phyloP scores from a whole-genome alignment of 1,139 yeast species.

The Arxiozyma slooffiae region DNA sequence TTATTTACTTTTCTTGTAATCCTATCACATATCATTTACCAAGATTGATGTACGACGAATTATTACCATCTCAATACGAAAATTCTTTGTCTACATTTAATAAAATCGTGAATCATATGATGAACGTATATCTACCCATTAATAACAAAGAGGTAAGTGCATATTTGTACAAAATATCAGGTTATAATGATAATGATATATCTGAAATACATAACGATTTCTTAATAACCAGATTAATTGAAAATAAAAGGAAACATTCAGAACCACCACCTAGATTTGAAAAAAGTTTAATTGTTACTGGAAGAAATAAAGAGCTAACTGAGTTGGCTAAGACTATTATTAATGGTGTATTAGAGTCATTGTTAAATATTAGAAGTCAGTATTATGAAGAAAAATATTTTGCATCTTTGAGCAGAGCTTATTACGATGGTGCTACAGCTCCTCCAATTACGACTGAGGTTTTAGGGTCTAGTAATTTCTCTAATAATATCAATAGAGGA shows the following conservation, averaged over 20 bases:
- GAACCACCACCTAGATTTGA: slow-evolving; percentile 6
- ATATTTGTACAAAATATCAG: slow-evolving; percentile 46
- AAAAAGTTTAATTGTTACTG: slow-evolving; percentile 9
- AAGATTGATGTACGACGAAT: slow-evolving; percentile 56
- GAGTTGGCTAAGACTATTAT: slow-evolving; percentile 13
- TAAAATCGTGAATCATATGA: slow-evolving; percentile 32
- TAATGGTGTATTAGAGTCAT: slow-evolving; percentile 33
- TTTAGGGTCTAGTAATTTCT: slow-evolving; percentile 42
- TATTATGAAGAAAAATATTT: slow-evolving; percentile 52
- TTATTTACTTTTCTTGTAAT: slow-evolving; percentile 56
- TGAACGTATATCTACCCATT: slow-evolving; percentile 21
- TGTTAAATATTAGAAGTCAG: slow-evolving; percentile 39
- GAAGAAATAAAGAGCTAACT: slow-evolving; percentile 16
- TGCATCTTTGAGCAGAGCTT: slow-evolving; percentile 50
- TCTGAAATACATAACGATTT: slow-evolving; percentile 34
- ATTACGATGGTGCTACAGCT: slow-evolving; percentile 56
- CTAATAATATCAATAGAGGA: slow-evolving; percentile 36
- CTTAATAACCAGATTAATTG: slow-evolving; percentile 50
- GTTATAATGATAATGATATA: slow-evolving; percentile 39
- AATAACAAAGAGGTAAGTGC: slow-evolving; percentile 16
- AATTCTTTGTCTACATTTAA: slow-evolving; percentile 39
- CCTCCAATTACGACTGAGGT: slow-evolving; percentile 67
- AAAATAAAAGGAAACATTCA: slow-evolving; percentile 27
- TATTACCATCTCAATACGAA: slow-evolving; percentile 47
- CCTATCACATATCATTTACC: slow-evolving; percentile 55